phyloP scores from a whole-genome alignment of 108 stramenopile genomes.

The Fragilariopsis cylindrus region DNA sequence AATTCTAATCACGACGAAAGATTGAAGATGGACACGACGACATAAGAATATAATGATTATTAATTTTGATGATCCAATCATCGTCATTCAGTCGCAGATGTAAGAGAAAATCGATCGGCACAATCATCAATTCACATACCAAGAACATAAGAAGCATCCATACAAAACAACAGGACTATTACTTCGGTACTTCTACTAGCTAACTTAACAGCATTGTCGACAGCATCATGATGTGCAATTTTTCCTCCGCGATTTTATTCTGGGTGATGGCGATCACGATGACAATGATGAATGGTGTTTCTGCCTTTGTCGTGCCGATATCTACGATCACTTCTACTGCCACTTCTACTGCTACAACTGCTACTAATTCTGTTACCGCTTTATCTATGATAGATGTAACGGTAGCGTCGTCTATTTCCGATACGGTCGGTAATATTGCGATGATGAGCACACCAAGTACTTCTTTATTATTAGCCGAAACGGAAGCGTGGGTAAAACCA shows the following conservation, averaged over 20 bases:
- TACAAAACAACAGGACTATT: too few species aligned
- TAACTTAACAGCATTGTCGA: too few species aligned
- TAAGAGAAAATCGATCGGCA: too few species aligned
- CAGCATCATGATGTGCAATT: too few species aligned
- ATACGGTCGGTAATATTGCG: constrained; percentile 3
- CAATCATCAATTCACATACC: too few species aligned
- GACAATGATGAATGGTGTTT: not conserved
- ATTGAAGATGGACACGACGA: too few species aligned
- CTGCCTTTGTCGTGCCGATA: constrained; percentile 1
- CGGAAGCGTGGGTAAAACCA: constrained; percentile 86
- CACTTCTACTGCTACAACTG: not conserved
- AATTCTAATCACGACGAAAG: too few species aligned
- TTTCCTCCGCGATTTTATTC: not conserved
- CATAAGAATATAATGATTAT: too few species aligned
- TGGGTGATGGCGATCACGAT: not conserved
- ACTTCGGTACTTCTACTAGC: too few species aligned
- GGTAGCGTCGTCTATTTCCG: constrained; percentile 20
- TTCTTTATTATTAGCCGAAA: constrained; percentile 66
- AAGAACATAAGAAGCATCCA: too few species aligned
- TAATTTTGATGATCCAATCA: too few species aligned
- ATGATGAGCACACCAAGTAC: constrained; percentile 11
- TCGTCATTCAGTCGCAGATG: too few species aligned
- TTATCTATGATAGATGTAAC: constrained; percentile 12
- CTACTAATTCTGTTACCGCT: not conserved
- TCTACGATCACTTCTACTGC: not conserved